These are phyloP conservation scores for Fraxinus albicans DNA, from an alignment of 305 asterid species.

Conservation along the genomic window DNA sequence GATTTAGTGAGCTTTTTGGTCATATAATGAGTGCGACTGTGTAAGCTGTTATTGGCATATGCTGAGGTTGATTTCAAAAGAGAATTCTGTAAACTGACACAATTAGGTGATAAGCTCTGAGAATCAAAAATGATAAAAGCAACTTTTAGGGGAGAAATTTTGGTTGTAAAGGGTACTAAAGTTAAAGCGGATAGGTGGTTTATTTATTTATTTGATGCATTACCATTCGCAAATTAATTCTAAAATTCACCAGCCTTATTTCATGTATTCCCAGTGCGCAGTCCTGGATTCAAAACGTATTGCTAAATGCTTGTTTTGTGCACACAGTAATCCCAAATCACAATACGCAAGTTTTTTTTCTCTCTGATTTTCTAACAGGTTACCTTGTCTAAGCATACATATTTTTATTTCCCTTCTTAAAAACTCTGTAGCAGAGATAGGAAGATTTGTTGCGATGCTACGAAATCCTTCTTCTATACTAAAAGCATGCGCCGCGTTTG, in stretches of 20 bases:
- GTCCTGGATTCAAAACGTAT: background rate
- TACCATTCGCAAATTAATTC: background rate
- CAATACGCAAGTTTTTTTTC: background rate
- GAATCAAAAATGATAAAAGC: background rate
- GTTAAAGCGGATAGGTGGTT: background rate
- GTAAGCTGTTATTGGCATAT: background rate
- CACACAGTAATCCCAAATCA: background rate
- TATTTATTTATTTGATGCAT: background rate
- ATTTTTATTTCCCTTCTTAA: background rate
- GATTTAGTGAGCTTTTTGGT: background rate
- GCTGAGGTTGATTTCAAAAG: background rate
- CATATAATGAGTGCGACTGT: background rate
- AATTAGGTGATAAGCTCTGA: background rate
- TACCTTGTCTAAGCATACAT: background rate
- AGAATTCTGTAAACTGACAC: background rate
- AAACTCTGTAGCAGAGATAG: slow-evolving; percentile 53
- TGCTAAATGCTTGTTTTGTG: background rate
- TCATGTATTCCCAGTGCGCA: background rate
- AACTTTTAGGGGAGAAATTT: background rate
- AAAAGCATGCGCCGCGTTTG: slow-evolving; percentile 92
- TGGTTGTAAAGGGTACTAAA: background rate
- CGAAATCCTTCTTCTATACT: slow-evolving; percentile 68
- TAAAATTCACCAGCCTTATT: background rate
- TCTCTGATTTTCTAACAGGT: background rate
- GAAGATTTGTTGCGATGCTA: slow-evolving; percentile 78